Conservation (phyloP, 768 basidiomycete species). For the Termitomyces sp. region DNA sequence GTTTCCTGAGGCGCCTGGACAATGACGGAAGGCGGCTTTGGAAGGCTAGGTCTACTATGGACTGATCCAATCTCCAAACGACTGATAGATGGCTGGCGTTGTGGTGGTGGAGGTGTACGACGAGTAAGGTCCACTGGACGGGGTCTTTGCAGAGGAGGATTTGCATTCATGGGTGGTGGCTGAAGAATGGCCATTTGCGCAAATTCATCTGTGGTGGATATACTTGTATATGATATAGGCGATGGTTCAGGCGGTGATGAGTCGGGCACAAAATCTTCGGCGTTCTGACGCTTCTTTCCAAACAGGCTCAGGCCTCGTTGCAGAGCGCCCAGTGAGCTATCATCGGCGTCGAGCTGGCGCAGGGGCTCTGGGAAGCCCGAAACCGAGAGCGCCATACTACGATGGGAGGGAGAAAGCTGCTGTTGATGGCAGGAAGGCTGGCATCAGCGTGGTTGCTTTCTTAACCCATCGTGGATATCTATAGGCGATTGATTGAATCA, state of each 20-base stretch:
- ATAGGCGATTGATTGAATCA: neutral
- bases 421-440: neutral
- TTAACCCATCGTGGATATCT: constrained; percentile 14
- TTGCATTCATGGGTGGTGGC: constrained; percentile 13
- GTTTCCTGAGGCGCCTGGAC: constrained; percentile 8
- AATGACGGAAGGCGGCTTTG: constrained; percentile 16
- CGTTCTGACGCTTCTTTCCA: constrained; percentile 19
- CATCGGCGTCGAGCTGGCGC: constrained; percentile 17
- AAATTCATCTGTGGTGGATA: constrained; percentile 15
- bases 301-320: constrained; percentile 21
- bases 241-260: neutral
- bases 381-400: constrained; percentile 30
- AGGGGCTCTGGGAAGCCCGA: constrained; percentile 33
- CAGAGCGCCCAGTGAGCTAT: constrained; percentile 11
- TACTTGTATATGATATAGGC: too few species aligned
- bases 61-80: constrained; percentile 26
- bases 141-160: constrained; percentile 7
- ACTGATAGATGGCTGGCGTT: constrained; percentile 21
- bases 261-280: constrained; percentile 13
- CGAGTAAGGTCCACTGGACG: constrained; percentile 20
- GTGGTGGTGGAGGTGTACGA: constrained; percentile 21
- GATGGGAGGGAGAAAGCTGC: neutral
- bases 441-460: constrained; percentile 10
- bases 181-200: constrained; percentile 17
- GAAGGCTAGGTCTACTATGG: constrained; percentile 11